Percentiles rank a stretch among this genome's conserved stretches.
phyloP scores from a whole-genome alignment of 2,329 filamentous ascomycete species.

The Xylaria sp. region DNA sequence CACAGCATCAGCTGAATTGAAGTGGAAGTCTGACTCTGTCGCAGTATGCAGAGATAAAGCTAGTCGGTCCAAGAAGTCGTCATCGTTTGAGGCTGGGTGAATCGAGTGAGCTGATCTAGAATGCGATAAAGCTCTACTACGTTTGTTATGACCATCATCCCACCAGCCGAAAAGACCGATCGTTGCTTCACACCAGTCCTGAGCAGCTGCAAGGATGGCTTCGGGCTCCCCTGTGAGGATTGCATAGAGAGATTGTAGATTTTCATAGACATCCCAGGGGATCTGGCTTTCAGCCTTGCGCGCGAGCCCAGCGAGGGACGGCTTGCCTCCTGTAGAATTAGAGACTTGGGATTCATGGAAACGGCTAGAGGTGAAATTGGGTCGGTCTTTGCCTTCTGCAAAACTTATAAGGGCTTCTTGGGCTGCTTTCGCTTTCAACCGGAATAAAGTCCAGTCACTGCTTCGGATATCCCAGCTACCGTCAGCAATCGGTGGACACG shows the following conservation, averaged over 20 bases:
- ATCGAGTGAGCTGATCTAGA: constrained; percentile 55
- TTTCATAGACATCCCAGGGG: constrained; percentile 91
- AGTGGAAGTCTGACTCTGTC: constrained; percentile 75
- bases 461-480: constrained; percentile 84
- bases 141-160: constrained; percentile 74
- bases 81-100: constrained; percentile 61
- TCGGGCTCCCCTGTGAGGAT: constrained; percentile 80
- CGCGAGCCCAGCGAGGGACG: constrained; percentile 72
- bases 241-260: constrained; percentile 81
- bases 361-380: constrained; percentile 46
- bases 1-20: constrained; percentile 79
- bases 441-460: constrained; percentile 85
- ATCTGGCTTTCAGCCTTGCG: constrained; percentile 86
- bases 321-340: constrained; percentile 55
- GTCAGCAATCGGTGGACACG: constrained; percentile 74
- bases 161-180: constrained; percentile 90
- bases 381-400: constrained; percentile 76
- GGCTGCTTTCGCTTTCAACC: constrained; percentile 76
- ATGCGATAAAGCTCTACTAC: constrained; percentile 50
- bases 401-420: constrained; percentile 79
- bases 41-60: constrained; percentile 76
- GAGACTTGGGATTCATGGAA: constrained; percentile 51
- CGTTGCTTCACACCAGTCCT: constrained; percentile 93
- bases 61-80: constrained; percentile 80
- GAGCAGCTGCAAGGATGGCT: constrained; percentile 79